Conservation (phyloP, 129 eudicot species). For the Glebionis coronaria region DNA sequence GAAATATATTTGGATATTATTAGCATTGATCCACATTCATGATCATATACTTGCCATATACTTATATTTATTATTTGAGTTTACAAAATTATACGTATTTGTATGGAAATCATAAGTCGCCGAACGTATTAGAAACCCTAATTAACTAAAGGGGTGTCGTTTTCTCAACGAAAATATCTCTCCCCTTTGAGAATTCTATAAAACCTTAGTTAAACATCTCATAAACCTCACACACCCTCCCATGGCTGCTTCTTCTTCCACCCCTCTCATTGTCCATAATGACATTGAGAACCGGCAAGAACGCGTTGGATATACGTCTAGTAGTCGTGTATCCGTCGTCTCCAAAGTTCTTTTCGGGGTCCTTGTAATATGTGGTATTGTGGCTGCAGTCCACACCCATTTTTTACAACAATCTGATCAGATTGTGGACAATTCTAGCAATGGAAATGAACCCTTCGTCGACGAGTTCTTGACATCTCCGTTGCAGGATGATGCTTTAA, state of each 20-base stretch:
- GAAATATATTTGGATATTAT: too few relatives aligned
- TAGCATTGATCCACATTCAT: too few relatives aligned
- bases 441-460: constrained; percentile 6
- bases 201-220: constrained; percentile 8
- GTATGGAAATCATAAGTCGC: too few relatives aligned
- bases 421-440: constrained; percentile 1
- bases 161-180: constrained; percentile 6
- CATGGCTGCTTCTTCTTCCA: constrained; percentile 34
- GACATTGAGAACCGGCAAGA: constrained; percentile 16
- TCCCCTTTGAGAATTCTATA: constrained; percentile 22
- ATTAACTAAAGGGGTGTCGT: not conserved
- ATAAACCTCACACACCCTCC: constrained; percentile 6
- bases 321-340: constrained; percentile 11
- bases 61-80: too few relatives aligned
- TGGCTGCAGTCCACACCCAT: constrained; percentile 25
- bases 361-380: constrained; percentile 19
- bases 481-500: not conserved
- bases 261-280: constrained; percentile 25
- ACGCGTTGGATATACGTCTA: constrained; percentile 11
- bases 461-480: constrained; percentile 11
- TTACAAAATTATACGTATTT: too few relatives aligned
- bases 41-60: too few relatives aligned
- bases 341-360: constrained; percentile 20
- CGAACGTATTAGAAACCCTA: too few relatives aligned
- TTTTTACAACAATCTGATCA: not conserved